Base-by-base conservation (phyloP, 176 grass and related monocot species). In the Triticum turgidum region DNA sequence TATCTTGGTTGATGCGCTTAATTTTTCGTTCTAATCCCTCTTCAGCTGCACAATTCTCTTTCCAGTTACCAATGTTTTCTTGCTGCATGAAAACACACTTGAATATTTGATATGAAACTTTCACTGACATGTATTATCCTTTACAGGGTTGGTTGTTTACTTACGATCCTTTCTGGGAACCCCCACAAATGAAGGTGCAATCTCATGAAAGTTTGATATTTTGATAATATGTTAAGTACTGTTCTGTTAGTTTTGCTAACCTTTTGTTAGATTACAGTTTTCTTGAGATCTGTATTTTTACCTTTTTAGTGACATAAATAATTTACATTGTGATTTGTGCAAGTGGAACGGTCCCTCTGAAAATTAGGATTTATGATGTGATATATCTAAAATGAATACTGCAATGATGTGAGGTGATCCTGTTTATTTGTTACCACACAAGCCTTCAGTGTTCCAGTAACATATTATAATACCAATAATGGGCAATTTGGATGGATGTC, bases 121-220 rank as follows among this genome's bases (percentile, higher is more conserved):
- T 86, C 6, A 9, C 49, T 93, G 69, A 84, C 54, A 78, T 78
- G 11, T 65, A 35, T 87, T 29, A 72, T 47, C 24, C 22, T 73
- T 58, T 85, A 42, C 82, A 97, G 92, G 95, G 95, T 78, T 97
- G 95, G 95, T 41, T 97, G 83, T 97, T 97, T 90, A 89, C 88
- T 51, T 97, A 97, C 78, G 95, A 94, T 82, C 90, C 95, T 87
- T 97, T 97, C 77, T 97, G 95, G 95, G 47, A 94, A 77, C 92
- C 95, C 45, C 95, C 88, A 33, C 95, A 94, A 77, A 97, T 97
- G 95, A 97, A 97, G 92, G 92, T 97, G 65, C 88, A 51, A 56
- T 61, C 68, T 76, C 45, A 78, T 70, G 39, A 37, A 69, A 51
- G 51, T 73, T 79, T 70, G 13, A 65, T 87, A 51, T 14, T 73